Base-by-base conservation (phyloP, 2,329 filamentous ascomycete species). In the Rasamsonia emersonii region DNA sequence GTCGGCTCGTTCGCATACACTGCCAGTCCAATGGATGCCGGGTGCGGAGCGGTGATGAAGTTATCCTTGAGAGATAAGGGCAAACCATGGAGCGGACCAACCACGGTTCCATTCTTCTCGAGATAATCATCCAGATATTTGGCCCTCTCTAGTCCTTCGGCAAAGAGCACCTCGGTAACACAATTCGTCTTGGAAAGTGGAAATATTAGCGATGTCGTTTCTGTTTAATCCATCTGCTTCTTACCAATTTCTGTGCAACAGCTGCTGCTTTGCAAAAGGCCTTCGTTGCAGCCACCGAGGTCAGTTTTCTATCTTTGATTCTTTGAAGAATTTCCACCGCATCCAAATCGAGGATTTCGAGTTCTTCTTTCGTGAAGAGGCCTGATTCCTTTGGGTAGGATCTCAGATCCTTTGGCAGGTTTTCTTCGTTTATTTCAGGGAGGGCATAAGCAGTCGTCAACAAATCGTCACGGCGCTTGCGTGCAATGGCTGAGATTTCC, bases 211-310 rank as follows among this genome's bases (percentile, higher is more conserved):
- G 7, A 23, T 23, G 20, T 23, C 7, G n/a, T n/a, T 8, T 23
- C 20, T 8, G 7, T 23, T 7, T 23, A 8, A 23, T 8, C 11
- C 9, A 4, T 19, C 27, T 17, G 18, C 14, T 13, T 29, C 21
- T 25, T 24, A 36, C 36, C 30, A 39, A 15, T 36, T 28, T 35
- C 10, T 54, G 52, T 3, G 48, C 49, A 10, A 56, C 40, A 13
- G 49, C 51, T 2, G 52, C 50, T 2, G 49, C 44, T 7, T 28
- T 37, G 8, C 32, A 28, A 15, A 33, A 77, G 2, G 72, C 71
- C 18, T 58, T 64, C 3, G 61, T 64, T 4, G 76, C 66, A 9
- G 56, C 49, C 2, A 54, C 55, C 18, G 63, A 57, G 10, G 56
- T 65, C 18, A 70, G 45, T 30, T 62, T 52, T 7, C 64, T 24